Conservation (phyloP, 2,329 filamentous ascomycete species). For the Ceratocystis ficicola region DNA sequence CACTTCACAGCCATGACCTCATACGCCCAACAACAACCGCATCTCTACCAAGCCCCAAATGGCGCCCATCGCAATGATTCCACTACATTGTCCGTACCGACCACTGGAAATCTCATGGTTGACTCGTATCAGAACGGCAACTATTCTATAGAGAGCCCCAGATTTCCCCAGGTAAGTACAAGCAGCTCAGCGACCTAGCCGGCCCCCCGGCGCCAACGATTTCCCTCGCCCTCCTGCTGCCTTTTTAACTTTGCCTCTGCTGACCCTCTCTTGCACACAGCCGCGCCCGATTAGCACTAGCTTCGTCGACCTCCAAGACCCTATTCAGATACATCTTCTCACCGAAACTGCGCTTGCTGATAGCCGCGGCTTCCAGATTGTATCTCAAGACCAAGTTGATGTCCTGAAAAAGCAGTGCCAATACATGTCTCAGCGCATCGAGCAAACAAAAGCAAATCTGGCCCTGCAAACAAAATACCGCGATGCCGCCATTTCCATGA, state of each 20-base stretch:
- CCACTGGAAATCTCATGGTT: slow-evolving; percentile 18
- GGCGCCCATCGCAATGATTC: neutral
- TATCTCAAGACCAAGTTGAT: slow-evolving; percentile 87
- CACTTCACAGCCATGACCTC: neutral
- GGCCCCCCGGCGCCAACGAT: neutral
- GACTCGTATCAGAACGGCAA: slow-evolving; percentile 18
- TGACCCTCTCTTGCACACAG: slow-evolving; percentile 28
- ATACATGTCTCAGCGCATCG: slow-evolving; percentile 61
- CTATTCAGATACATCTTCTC: slow-evolving; percentile 77
- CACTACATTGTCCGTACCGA: slow-evolving; percentile 1
- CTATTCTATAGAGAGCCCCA: slow-evolving; percentile 15
- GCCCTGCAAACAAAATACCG: slow-evolving; percentile 86
- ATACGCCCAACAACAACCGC: slow-evolving; percentile 6
- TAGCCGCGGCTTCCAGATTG: slow-evolving; percentile 69
- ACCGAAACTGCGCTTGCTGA: slow-evolving; percentile 89
- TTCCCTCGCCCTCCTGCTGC: neutral
- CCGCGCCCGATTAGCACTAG: slow-evolving; percentile 42
- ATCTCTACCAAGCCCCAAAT: neutral
- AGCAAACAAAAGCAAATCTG: slow-evolving; percentile 69
- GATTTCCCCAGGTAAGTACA: slow-evolving; percentile 17
- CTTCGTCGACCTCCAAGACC: slow-evolving; percentile 52
- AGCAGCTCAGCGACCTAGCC: neutral
- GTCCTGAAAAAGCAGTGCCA: slow-evolving; percentile 76
- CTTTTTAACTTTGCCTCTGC: neutral
- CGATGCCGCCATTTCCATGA: slow-evolving; percentile 80